These are phyloP conservation scores for Rozella allomycis DNA, from an alignment of 371 early-diverging fungal genomes.

Conservation along the genomic window DNA sequence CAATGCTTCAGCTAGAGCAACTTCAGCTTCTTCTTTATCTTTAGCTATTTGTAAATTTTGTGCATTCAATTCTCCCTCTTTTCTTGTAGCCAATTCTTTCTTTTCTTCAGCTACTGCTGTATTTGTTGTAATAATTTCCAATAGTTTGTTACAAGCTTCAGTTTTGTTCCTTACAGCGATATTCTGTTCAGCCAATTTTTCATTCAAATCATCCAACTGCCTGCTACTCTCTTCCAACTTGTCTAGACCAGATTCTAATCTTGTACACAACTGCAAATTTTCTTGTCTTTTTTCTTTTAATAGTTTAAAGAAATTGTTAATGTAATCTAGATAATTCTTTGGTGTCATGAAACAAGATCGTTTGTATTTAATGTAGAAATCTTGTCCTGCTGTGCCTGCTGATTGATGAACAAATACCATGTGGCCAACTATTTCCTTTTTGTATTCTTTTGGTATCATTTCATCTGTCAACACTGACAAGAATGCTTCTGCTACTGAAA, in stretches of 20 bases:
- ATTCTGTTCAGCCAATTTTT: conserved; percentile 32
- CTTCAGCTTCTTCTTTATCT: conserved; percentile 39
- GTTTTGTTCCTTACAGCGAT: conserved; percentile 32
- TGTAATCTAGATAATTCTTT: conserved; percentile 35
- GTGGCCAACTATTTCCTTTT: conserved; percentile 18
- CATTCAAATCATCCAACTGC: conserved; percentile 29
- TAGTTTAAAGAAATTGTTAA: conserved; percentile 25
- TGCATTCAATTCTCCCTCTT: conserved; percentile 24
- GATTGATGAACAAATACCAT: conserved; percentile 32
- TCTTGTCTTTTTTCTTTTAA: conserved; percentile 24
- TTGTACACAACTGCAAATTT: conserved; percentile 20
- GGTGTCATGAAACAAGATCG: conserved; percentile 34
- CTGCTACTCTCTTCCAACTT: conserved; percentile 30
- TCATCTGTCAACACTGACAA: conserved; percentile 13
- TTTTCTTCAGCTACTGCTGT: conserved; percentile 34
- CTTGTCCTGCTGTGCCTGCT: conserved; percentile 16
- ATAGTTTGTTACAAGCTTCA: conserved; percentile 30
- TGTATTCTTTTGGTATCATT: conserved; percentile 15
- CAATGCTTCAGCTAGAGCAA: conserved; percentile 30
- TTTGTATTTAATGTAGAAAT: conserved; percentile 26
- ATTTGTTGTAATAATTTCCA: conserved; percentile 30
- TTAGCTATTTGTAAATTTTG: conserved; percentile 32
- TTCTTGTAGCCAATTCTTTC: conserved; percentile 26
- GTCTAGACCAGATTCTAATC: conserved; percentile 28
- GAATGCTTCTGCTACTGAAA: conserved; percentile 31